Percentiles rank a stretch among this genome's conserved stretches.
Evolutionary conservation across 2,329 filamentous ascomycete species (phyloP).

Genomic region (Penicillium sp.): DNA sequence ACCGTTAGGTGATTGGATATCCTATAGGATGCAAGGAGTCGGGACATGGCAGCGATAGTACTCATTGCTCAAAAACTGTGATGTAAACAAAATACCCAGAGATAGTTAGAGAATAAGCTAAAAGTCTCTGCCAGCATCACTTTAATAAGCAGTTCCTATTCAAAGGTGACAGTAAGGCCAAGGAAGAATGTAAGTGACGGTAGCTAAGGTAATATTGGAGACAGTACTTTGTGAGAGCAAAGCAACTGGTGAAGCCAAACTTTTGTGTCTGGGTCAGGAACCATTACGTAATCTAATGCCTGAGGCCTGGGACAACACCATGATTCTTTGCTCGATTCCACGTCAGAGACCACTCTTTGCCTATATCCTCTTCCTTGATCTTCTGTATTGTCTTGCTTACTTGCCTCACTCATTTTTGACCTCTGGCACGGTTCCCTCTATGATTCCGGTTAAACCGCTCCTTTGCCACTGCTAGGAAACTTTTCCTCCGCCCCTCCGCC

Average conservation of each 20-base stretch:
- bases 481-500: slow-evolving; percentile 18
- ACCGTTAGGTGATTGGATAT: no score
- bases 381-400: not conserved
- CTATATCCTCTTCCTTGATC: not conserved
- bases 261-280: slow-evolving; percentile 2
- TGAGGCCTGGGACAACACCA: slow-evolving; percentile 8
- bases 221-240: not conserved
- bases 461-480: slow-evolving; percentile 10
- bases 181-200: not conserved
- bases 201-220: not conserved
- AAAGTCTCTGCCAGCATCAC: not conserved
- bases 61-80: not conserved
- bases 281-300: slow-evolving; percentile 11
- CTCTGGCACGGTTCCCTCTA: not conserved
- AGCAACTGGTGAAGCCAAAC: not conserved
- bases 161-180: not conserved
- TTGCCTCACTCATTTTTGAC: not conserved
- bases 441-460: not conserved
- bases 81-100: not conserved
- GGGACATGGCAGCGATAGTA: not conserved
- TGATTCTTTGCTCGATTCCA: not conserved
- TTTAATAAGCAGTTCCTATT: not conserved
- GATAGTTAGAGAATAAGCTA: not conserved
- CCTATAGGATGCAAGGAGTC: not conserved
- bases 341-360: not conserved